Evolutionary conservation across 1,284 basidiomycete genomes (phyloP).

Genomic region (Tylopilus orsonianus): DNA sequence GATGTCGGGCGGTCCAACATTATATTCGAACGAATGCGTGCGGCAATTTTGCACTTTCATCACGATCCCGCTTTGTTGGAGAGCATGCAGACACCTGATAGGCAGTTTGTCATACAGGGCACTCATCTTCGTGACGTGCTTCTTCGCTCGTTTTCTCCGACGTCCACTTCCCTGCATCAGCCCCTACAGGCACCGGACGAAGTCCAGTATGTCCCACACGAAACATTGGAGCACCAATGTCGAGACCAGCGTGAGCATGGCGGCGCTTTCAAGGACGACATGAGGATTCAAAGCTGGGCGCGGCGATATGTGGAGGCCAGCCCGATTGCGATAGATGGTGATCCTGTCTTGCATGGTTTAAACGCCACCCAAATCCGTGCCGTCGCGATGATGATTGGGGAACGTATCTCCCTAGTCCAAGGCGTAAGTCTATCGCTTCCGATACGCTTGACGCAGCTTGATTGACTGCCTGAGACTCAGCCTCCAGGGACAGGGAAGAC

Average conservation of each 20-base stretch:
- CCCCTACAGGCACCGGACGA: constrained; percentile 37
- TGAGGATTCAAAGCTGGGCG: constrained; percentile 77
- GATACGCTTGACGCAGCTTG: constrained; percentile 1
- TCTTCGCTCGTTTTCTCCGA: constrained; percentile 49
- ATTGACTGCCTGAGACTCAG: constrained; percentile 37
- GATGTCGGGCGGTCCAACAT: constrained; percentile 73
- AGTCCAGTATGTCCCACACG: constrained; percentile 35
- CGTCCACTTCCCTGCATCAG: constrained; percentile 29
- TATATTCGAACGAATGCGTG: constrained; percentile 67
- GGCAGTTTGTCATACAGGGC: constrained; percentile 58
- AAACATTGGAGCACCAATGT: constrained; percentile 37
- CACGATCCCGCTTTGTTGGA: constrained; percentile 53
- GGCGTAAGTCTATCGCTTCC: constrained; percentile 57
- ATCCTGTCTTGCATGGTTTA: constrained; percentile 67
- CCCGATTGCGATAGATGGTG: constrained; percentile 75
- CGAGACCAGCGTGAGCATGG: constrained; percentile 25
- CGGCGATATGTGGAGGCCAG: constrained; percentile 57
- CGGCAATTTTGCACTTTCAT: constrained; percentile 62
- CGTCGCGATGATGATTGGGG: constrained; percentile 83
- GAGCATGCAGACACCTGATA: constrained; percentile 33
- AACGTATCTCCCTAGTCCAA: constrained; percentile 81
- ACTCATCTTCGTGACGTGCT: constrained; percentile 71
- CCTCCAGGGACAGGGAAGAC: constrained; percentile 98
- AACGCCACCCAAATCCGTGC: constrained; percentile 83
- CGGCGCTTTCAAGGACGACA: constrained; percentile 67